Conservation (phyloP, 257 asterid species). For the Fraxinus anomala region DNA sequence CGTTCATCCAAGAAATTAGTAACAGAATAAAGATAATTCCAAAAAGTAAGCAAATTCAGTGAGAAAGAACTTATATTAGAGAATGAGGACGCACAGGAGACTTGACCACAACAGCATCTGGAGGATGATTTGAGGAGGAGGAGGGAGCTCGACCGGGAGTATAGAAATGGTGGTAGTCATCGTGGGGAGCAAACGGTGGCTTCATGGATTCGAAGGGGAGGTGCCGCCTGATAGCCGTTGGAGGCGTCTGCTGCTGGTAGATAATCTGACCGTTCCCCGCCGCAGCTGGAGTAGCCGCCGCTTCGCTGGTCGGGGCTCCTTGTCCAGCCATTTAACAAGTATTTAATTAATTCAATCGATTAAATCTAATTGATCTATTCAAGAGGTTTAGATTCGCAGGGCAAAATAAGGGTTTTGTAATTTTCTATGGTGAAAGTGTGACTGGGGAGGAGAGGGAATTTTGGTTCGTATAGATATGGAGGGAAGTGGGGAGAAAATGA, state of each 20-base stretch:
- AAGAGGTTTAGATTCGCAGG: constrained; percentile 23
- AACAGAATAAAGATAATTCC: constrained; percentile 16
- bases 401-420: constrained; percentile 31
- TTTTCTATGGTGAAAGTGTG: constrained; percentile 23
- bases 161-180: constrained; percentile 76
- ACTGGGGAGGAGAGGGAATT: constrained; percentile 64
- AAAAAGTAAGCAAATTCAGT: background rate
- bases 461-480: constrained; percentile 92
- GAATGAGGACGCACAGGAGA: constrained; percentile 59
- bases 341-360: constrained; percentile 12
- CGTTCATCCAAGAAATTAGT: constrained; percentile 28
- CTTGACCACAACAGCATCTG: constrained; percentile 73
- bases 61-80: too few species aligned
- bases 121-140: constrained; percentile 48
- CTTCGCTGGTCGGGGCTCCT: constrained; percentile 51
- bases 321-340: constrained; percentile 49
- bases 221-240: constrained; percentile 64
- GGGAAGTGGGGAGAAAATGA: constrained; percentile 59
- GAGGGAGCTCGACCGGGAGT: constrained; percentile 46
- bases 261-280: constrained; percentile 43
- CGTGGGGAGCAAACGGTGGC: constrained; percentile 67
- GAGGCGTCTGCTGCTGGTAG: constrained; percentile 39
- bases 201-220: constrained; percentile 78
- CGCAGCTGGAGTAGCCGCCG: constrained; percentile 46
- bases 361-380: background rate